A percentile compares a stretch with the other conserved stretches of the same genome.
Evolutionary conservation across 2,329 filamentous ascomycete species (phyloP).

Genomic region (Penicillium hesseltinei): DNA sequence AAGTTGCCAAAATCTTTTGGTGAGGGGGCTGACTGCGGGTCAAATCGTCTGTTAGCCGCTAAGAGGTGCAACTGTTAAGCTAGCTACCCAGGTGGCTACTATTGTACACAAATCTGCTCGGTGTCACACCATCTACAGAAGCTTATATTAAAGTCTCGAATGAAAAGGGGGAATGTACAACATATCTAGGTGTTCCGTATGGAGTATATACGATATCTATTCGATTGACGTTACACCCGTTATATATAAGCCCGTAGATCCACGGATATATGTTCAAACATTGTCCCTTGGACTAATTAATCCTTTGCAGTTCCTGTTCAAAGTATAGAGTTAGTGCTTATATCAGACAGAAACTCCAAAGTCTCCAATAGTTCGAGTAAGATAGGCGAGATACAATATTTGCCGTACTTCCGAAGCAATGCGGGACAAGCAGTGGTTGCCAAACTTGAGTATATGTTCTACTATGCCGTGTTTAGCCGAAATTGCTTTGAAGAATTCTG

Average conservation of each 20-base stretch:
- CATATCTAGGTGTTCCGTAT: neutral
- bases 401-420: neutral
- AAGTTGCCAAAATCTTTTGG: too few relatives aligned
- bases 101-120: too few relatives aligned
- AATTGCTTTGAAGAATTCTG: neutral
- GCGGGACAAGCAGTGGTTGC: neutral
- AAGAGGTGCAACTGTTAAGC: too few relatives aligned
- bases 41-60: too few relatives aligned
- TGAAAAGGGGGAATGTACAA: neutral
- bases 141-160: neutral
- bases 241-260: neutral
- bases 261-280: neutral
- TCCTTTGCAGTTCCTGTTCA: neutral
- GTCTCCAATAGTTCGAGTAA: neutral
- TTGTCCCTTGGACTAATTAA: neutral
- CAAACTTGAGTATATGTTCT: neutral
- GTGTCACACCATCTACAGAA: neutral
- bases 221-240: neutral
- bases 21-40: too few relatives aligned
- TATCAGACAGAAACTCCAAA: too few relatives aligned
- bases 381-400: neutral
- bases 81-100: too few relatives aligned
- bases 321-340: too few relatives aligned
- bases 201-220: neutral
- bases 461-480: neutral